These are phyloP conservation scores for Suillus luteus DNA, from an alignment of 768 basidiomycete species.

Conservation along the genomic window DNA sequence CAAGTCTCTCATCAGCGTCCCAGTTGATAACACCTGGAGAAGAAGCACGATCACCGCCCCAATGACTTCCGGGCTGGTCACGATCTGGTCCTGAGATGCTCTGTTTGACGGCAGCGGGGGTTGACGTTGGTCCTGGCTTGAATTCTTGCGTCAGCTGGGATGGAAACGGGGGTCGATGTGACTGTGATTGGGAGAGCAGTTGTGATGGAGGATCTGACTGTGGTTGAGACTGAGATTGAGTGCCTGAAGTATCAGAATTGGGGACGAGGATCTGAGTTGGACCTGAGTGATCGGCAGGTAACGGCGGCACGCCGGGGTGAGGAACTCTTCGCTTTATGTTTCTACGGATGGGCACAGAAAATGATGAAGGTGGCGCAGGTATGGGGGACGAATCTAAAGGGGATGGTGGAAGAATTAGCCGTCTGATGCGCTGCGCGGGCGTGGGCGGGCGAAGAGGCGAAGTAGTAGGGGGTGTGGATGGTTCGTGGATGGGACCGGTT, in stretches of 20 bases:
- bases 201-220: conserved; percentile 28
- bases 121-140: conserved; percentile 23
- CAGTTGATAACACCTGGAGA: neutral
- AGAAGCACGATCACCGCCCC: neutral
- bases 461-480: conserved; percentile 13
- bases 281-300: conserved; percentile 36
- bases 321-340: conserved; percentile 48
- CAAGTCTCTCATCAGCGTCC: neutral
- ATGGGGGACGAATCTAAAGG: conserved; percentile 10
- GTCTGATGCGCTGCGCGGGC: conserved; percentile 29
- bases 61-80: conserved; percentile 1
- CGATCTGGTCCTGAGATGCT: neutral
- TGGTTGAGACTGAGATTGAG: conserved; percentile 35
- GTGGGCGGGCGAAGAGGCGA: conserved; percentile 29
- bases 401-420: conserved; percentile 12
- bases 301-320: conserved; percentile 39
- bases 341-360: conserved; percentile 23
- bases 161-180: conserved; percentile 16
- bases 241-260: conserved; percentile 54
- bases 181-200: conserved; percentile 10
- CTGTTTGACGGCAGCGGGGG: conserved; percentile 14
- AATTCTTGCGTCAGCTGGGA: conserved; percentile 27
- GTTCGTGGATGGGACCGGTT: conserved; percentile 5
- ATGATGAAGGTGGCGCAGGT: conserved; percentile 12
- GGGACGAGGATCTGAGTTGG: conserved; percentile 52